These are phyloP conservation scores for Eimeria maxima DNA, from an alignment of 169 alveolate genomes.

Conservation along the genomic window DNA sequence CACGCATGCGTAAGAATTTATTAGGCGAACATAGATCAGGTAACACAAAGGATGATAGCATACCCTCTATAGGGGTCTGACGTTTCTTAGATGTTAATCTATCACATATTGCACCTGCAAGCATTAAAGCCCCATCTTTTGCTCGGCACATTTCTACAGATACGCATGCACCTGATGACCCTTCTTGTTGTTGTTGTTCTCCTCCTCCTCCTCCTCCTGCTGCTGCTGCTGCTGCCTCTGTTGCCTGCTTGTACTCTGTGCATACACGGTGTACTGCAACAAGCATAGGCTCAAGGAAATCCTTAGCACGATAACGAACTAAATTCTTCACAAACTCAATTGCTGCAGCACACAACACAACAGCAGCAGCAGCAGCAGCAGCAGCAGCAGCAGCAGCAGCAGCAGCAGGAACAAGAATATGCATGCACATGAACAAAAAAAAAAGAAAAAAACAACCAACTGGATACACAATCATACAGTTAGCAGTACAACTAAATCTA, in stretches of 20 bases:
- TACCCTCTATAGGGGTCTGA: conserved; percentile 59
- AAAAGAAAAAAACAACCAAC: too few species aligned
- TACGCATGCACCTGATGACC: not conserved
- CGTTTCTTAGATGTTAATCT: conserved; percentile 75
- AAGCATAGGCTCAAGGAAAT: conserved; percentile 74
- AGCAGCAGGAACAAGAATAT: not conserved
- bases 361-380: not conserved
- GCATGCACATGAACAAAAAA: too few species aligned
- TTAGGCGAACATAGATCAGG: conserved; percentile 36
- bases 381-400: not conserved
- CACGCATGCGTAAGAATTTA: conserved; percentile 73
- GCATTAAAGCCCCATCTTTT: conserved; percentile 60
- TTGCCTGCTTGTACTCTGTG: conserved; percentile 18
- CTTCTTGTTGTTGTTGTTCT: not conserved
- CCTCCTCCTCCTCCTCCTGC: conserved; percentile 39
- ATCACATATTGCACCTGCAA: conserved; percentile 55
- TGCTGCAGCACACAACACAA: conserved; percentile 30
- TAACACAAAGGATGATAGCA: conserved; percentile 47
- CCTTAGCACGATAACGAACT: conserved; percentile 75
- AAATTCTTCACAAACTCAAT: conserved; percentile 43
- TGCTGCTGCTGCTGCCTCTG: conserved; percentile 72
- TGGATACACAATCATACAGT: too few species aligned
- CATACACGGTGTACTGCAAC: conserved; percentile 44
- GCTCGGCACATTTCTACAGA: conserved; percentile 8
- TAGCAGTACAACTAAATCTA: too few species aligned